Percentiles rank a stretch among this genome's conserved stretches.
These are phyloP conservation scores for Aspergillus udagawae DNA, from an alignment of 2,329 filamentous ascomycete species.

Conservation along the genomic window DNA sequence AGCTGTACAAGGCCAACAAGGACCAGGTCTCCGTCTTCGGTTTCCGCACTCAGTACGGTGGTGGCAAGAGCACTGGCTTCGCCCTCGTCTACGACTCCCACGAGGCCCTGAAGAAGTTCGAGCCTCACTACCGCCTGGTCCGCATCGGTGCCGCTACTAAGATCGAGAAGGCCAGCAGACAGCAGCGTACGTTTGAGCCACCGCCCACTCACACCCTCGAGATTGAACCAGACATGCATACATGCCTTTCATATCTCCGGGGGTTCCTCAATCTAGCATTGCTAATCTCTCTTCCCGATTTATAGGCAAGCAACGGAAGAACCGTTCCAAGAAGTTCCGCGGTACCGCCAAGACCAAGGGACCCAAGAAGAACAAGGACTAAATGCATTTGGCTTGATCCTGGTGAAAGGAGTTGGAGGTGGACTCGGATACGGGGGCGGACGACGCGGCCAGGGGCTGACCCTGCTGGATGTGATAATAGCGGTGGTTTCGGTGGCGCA, in stretches of 20 bases:
- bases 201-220: background rate
- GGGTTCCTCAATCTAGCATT: background rate
- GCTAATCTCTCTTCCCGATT: slow-evolving; percentile 2
- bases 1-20: slow-evolving; percentile 97
- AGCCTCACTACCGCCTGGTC: slow-evolving; percentile 96
- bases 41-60: slow-evolving; percentile 98
- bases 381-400: slow-evolving; percentile 43
- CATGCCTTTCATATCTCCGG: background rate
- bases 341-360: slow-evolving; percentile 98
- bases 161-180: slow-evolving; percentile 95
- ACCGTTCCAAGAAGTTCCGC: slow-evolving; percentile 97
- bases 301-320: slow-evolving; percentile 99
- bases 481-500: slow-evolving; percentile 4
- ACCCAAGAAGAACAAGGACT: slow-evolving; percentile 86
- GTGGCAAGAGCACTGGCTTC: slow-evolving; percentile 99
- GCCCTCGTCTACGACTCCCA: slow-evolving; percentile 97
- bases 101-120: slow-evolving; percentile 99
- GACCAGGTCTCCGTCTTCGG: slow-evolving; percentile 98
- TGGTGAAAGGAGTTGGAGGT: slow-evolving; percentile 21
- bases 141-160: slow-evolving; percentile 88
- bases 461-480: slow-evolving; percentile 15
- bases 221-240: background rate
- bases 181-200: slow-evolving; percentile 81
- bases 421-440: slow-evolving; percentile 6
- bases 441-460: slow-evolving; percentile 7